A percentile compares a stretch with the other conserved stretches of the same genome.
phyloP scores from a whole-genome alignment of 108 stramenopile genomes.

The Nitzschia sp. region DNA sequence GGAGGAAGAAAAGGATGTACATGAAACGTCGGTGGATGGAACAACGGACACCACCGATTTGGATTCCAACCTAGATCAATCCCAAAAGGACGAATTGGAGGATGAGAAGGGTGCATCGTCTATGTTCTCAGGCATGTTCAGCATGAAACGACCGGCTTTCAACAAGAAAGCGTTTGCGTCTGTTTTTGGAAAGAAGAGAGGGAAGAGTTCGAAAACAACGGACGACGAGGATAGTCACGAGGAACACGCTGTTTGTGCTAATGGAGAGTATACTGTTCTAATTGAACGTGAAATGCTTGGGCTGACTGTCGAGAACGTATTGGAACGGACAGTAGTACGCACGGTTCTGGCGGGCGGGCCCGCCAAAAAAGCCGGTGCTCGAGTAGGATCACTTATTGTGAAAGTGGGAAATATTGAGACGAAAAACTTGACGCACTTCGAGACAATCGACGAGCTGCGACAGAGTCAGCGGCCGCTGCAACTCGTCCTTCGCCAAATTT shows the following conservation, averaged over 20 bases:
- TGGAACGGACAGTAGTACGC: conserved; percentile 87
- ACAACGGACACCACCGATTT: conserved; percentile 12
- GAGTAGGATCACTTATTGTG: conserved; percentile 80
- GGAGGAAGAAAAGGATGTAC: conserved; percentile 1
- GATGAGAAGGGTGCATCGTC: conserved; percentile 13
- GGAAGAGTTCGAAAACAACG: conserved; percentile 15
- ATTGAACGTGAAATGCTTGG: conserved; percentile 89
- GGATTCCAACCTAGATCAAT: conserved; percentile 9
- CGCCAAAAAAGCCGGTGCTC: conserved; percentile 81
- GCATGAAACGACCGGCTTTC: conserved; percentile 27
- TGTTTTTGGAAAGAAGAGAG: conserved; percentile 21
- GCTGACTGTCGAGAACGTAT: conserved; percentile 89
- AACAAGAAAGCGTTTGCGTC: conserved; percentile 14
- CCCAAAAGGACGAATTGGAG: conserved; percentile 1
- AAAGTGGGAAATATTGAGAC: conserved; percentile 86
- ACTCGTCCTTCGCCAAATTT: conserved; percentile 68
- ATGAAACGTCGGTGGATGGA: background rate
- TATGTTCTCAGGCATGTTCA: conserved; percentile 36
- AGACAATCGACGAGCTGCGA: conserved; percentile 88
- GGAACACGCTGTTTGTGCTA: conserved; percentile 1
- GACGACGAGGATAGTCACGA: conserved; percentile 17
- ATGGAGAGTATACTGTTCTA: conserved; percentile 66
- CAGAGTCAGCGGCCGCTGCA: conserved; percentile 81
- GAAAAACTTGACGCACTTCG: conserved; percentile 84
- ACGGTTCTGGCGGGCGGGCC: conserved; percentile 83